Percentiles rank a stretch among this genome's conserved stretches.
Evolutionary conservation across 1,139 yeast genomes (phyloP).

Genomic region (Geotrichum klebahnii): DNA sequence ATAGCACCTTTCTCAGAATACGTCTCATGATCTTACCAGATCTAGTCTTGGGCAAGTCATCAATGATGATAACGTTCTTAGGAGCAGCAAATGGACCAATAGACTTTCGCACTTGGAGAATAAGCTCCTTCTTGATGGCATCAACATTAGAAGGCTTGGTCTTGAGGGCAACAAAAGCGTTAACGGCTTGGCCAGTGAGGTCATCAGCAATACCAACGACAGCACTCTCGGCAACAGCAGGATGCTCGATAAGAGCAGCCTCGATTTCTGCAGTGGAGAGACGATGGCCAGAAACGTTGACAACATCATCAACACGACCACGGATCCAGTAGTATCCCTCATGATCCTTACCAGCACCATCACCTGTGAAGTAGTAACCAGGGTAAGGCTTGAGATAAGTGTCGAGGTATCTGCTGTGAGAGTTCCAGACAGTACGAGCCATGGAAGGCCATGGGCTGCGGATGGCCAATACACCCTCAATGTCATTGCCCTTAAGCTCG

Average conservation of each 20-base stretch:
- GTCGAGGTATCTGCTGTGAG: slow-evolving; percentile 77
- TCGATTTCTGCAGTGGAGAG: slow-evolving; percentile 89
- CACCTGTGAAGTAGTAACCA: slow-evolving; percentile 90
- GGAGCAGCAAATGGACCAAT: slow-evolving; percentile 96
- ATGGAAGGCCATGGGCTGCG: slow-evolving; percentile 86
- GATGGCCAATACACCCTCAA: slow-evolving; percentile 84
- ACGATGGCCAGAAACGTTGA: slow-evolving; percentile 89
- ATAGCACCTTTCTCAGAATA: slow-evolving; percentile 77
- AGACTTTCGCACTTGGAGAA: slow-evolving; percentile 73
- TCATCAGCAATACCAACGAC: slow-evolving; percentile 87
- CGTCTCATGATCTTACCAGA: slow-evolving; percentile 95
- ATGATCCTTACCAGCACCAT: slow-evolving; percentile 91
- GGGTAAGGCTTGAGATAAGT: slow-evolving; percentile 89
- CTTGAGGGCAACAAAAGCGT: slow-evolving; percentile 79
- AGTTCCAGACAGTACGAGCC: slow-evolving; percentile 86
- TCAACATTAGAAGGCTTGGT: slow-evolving; percentile 45
- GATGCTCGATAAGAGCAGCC: slow-evolving; percentile 72
- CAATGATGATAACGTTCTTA: slow-evolving; percentile 72
- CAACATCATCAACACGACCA: slow-evolving; percentile 94
- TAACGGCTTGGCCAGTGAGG: slow-evolving; percentile 87
- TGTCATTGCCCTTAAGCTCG: slow-evolving; percentile 76
- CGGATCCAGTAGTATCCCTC: slow-evolving; percentile 94
- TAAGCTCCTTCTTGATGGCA: slow-evolving; percentile 65
- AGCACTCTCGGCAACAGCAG: slow-evolving; percentile 76
- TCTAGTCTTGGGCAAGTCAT: slow-evolving; percentile 88